Conservation (phyloP, 108 stramenopile species). For the Cyclotella sp. region DNA sequence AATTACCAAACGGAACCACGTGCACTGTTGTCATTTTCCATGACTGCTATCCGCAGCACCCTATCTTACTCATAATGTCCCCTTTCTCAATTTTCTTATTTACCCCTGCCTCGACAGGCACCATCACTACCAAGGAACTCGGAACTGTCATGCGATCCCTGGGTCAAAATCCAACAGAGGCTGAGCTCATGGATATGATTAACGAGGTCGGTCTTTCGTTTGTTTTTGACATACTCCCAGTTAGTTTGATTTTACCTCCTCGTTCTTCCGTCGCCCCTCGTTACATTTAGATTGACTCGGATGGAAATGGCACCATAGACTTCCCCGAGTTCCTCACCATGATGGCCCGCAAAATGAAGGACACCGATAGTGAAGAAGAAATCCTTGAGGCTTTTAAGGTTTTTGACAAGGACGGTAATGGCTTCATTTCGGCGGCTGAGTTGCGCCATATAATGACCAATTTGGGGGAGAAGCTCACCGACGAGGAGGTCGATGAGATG, state of each 20-base stretch:
- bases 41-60: no score
- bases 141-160: slow-evolving; percentile 99
- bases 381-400: slow-evolving; percentile 99
- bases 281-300: slow-evolving; percentile 89
- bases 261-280: background rate
- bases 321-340: slow-evolving; percentile 99
- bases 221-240: background rate
- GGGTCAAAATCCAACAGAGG: slow-evolving; percentile 99
- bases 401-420: slow-evolving; percentile 99
- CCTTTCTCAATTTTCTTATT: background rate
- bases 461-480: slow-evolving; percentile 99
- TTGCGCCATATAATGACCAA: slow-evolving; percentile 99
- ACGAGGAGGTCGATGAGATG: slow-evolving; percentile 99
- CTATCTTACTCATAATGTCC: background rate
- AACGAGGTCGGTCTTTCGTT: slow-evolving; percentile 86
- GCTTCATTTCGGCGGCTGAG: slow-evolving; percentile 99
- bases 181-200: slow-evolving; percentile 99
- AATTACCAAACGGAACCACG: no score
- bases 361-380: slow-evolving; percentile 99
- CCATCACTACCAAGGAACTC: slow-evolving; percentile 99
- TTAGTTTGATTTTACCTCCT: background rate
- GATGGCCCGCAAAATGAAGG: slow-evolving; percentile 99
- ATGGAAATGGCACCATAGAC: slow-evolving; percentile 99
- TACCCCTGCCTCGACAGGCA: slow-evolving; percentile 64
- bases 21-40: no score